A percentile compares a stretch with the other conserved stretches of the same genome.
Evolutionary conservation across 208 protist genomes (phyloP).

Genomic region (Acanthamoeba sp.): DNA sequence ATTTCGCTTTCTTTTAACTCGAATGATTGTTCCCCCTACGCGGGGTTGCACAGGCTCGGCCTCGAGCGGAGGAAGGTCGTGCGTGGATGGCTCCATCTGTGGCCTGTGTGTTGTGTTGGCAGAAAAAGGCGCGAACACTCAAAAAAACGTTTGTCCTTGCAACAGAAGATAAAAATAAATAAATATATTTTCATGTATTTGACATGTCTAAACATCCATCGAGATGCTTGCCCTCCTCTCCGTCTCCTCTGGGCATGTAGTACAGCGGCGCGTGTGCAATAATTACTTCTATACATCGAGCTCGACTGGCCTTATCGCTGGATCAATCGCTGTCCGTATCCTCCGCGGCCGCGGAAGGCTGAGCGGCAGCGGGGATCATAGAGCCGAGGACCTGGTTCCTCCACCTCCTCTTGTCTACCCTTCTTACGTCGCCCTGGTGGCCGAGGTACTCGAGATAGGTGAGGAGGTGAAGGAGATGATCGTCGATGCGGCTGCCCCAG

Average conservation of each 20-base stretch:
- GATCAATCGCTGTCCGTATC: constrained; percentile 12
- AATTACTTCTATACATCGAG: constrained; percentile 43
- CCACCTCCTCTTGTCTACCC: constrained; percentile 53
- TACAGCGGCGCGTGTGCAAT: neutral
- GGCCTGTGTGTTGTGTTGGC: neutral
- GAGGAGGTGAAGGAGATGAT: constrained; percentile 61
- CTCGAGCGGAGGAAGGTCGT: neutral
- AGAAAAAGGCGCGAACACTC: neutral
- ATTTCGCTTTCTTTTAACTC: constrained; percentile 58
- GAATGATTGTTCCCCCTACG: neutral
- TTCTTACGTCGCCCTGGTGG: constrained; percentile 2
- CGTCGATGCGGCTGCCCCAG: constrained; percentile 54
- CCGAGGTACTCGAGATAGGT: constrained; percentile 58
- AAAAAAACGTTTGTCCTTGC: too few relatives aligned
- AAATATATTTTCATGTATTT: neutral
- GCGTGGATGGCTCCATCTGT: too few relatives aligned
- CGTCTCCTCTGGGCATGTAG: neutral
- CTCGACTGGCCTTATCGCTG: neutral
- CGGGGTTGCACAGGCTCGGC: neutral
- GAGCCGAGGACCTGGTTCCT: constrained; percentile 27
- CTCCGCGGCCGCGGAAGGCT: neutral
- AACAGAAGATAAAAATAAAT: neutral
- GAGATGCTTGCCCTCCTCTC: neutral
- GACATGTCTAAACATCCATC: neutral
- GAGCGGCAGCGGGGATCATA: neutral